Evolutionary conservation across 1,139 yeast species (phyloP).

Genomic region (Scheffersomyces insectosa): DNA sequence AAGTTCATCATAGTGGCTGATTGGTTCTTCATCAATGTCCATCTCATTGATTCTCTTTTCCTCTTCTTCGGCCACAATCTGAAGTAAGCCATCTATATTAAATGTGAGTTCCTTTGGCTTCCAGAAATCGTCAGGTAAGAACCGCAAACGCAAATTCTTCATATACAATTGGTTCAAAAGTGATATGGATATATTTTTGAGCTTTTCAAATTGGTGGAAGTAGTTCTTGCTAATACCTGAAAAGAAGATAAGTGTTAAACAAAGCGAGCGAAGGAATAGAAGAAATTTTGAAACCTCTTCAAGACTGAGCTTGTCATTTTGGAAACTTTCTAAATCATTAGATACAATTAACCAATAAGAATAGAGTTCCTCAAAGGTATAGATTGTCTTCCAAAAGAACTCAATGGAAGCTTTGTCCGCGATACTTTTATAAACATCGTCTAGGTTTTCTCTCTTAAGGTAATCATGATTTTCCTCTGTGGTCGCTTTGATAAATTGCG

Average conservation of each 20-base stretch:
- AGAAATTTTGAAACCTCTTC: slow-evolving; percentile 50
- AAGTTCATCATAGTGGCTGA: slow-evolving; percentile 6
- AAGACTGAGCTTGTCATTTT: slow-evolving; percentile 42
- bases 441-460: slow-evolving; percentile 15
- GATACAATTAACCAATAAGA: slow-evolving; percentile 62
- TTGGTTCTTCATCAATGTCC: slow-evolving; percentile 12
- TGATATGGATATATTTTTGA: slow-evolving; percentile 44
- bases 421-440: slow-evolving; percentile 8
- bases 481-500: slow-evolving; percentile 9
- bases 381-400: slow-evolving; percentile 36
- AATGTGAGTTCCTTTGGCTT: slow-evolving; percentile 28
- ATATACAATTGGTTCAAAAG: slow-evolving; percentile 68
- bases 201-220: slow-evolving; percentile 19
- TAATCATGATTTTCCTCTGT: slow-evolving; percentile 19
- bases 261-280: slow-evolving; percentile 52
- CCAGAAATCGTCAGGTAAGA: slow-evolving; percentile 63
- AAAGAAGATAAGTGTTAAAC: slow-evolving; percentile 56
- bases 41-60: slow-evolving; percentile 19
- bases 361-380: slow-evolving; percentile 49
- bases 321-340: slow-evolving; percentile 65
- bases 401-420: slow-evolving; percentile 6
- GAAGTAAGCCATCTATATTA: slow-evolving; percentile 31
- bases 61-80: slow-evolving; percentile 43
- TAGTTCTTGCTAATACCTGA: slow-evolving; percentile 12
- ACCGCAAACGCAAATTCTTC: slow-evolving; percentile 65